Evolutionary conservation across 257 asterid genomes (phyloP), one percentile per base, ranked within the genome.

Genomic region (Fraxinus pennsylvanica): DNA sequence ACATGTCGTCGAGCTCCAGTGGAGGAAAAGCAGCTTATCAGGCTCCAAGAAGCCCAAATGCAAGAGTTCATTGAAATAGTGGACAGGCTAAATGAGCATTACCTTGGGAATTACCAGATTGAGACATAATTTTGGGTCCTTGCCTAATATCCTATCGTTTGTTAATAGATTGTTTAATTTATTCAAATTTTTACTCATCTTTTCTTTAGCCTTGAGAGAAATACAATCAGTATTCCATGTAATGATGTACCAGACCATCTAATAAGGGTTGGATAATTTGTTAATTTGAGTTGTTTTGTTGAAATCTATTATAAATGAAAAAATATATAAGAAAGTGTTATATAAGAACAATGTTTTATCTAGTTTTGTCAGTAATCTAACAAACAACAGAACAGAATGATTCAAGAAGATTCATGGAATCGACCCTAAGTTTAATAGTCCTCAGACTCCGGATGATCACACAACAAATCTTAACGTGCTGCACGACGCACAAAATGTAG

Each of bases 1-100:
- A 80, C 69, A 94, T 89, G 9, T 86, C 91, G 0, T 84, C 97
- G 9, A 91, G 93, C 81, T 86, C 90, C 0, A 92, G 96, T 19
- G 90, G 93, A 47, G 90, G 88, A 35, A 74, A 88, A 9, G 52
- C 81, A 6, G 69, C 79, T 70, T 88, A 85, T 81, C 97, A 87
- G 74, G 83, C 83, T 50, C 84, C 77, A 3, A 86, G 91, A 83
- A 94, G 99, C 92, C 97, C 97, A 67, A 90, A 83, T 72, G 80
- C 87, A 8, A 90, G 85, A 29, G 88, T 73, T 0, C 71, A 72
- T n/a, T 54, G 33, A 12, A 68, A n/a, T 25, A 81, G 77, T 12
- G 87, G 92, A 63, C 81, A 76, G 45, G 59, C 61, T 19, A 90
- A 87, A 76, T 88, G 94, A 96, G 84, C 89, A 50, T 84, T 88